phyloP scores from a whole-genome alignment of 2,329 filamentous ascomycete genomes.

The Aspergillus piperis region DNA sequence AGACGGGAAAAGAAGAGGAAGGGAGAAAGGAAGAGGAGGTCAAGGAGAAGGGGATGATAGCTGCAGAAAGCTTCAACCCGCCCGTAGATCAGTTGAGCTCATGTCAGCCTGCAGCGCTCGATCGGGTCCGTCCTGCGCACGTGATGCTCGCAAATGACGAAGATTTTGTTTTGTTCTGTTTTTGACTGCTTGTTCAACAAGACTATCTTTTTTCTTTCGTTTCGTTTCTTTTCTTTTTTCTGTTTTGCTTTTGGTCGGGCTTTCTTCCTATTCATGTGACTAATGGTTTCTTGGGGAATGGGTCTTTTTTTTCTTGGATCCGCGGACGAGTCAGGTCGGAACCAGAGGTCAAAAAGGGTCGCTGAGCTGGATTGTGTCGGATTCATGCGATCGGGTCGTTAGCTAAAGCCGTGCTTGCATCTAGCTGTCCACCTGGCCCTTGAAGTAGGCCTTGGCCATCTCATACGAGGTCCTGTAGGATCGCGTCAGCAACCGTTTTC shows the following conservation, averaged over 20 bases:
- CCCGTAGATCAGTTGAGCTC: background rate
- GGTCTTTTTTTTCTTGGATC: background rate
- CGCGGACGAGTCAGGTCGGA: background rate
- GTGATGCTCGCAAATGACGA: background rate
- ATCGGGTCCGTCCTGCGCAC: constrained; percentile 1
- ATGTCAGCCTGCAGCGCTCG: background rate
- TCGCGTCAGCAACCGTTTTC: constrained; percentile 9
- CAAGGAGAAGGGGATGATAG: background rate
- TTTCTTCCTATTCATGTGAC: constrained; percentile 3
- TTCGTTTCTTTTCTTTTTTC: background rate
- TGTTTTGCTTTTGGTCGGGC: background rate
- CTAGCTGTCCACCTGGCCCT: constrained; percentile 41
- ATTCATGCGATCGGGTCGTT: constrained; percentile 20
- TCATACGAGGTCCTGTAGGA: constrained; percentile 62
- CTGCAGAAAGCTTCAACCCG: background rate
- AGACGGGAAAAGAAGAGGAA: constrained; percentile 2
- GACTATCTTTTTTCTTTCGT: background rate
- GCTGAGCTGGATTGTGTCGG: constrained; percentile 8
- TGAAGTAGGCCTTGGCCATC: constrained; percentile 69
- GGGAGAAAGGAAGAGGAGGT: constrained; percentile 12
- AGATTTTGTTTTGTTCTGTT: background rate
- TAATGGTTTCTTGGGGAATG: background rate
- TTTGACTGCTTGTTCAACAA: background rate
- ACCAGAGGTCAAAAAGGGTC: constrained; percentile 4
- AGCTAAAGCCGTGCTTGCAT: background rate